Evolutionary conservation across 257 asterid genomes (phyloP).

Genomic region (Solanum neorickii): DNA sequence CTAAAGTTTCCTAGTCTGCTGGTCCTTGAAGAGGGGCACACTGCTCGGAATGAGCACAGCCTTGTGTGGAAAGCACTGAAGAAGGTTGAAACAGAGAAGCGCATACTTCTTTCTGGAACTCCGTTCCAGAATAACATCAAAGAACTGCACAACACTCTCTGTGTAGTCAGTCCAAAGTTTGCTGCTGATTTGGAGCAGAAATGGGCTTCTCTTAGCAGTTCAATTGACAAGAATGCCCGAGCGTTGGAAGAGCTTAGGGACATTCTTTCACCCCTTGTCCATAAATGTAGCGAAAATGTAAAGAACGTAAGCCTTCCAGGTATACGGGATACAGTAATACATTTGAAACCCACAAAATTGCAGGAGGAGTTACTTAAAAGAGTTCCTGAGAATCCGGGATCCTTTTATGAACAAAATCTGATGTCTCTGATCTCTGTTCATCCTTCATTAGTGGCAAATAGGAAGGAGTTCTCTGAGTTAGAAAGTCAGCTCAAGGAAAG

Average conservation of each 20-base stretch:
- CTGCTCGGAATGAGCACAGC: slow-evolving; percentile 47
- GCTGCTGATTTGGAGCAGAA: neutral
- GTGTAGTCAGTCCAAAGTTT: neutral
- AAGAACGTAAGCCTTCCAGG: slow-evolving; percentile 59
- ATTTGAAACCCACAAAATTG: slow-evolving; percentile 35
- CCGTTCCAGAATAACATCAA: slow-evolving; percentile 67
- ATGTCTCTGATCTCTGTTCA: neutral
- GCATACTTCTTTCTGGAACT: slow-evolving; percentile 67
- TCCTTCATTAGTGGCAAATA: neutral
- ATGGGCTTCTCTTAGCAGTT: slow-evolving; percentile 27
- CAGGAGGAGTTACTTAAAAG: slow-evolving; percentile 21
- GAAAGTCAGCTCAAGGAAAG: neutral
- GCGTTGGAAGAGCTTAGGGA: slow-evolving; percentile 28
- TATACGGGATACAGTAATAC: slow-evolving; percentile 28
- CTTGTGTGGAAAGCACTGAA: slow-evolving; percentile 43
- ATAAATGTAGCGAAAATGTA: slow-evolving; percentile 42
- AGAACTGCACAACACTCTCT: slow-evolving; percentile 36
- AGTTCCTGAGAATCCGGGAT: neutral
- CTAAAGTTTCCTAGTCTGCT: slow-evolving; percentile 44
- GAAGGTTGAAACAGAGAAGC: slow-evolving; percentile 29
- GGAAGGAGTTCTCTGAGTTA: neutral
- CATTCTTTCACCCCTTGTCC: slow-evolving; percentile 51
- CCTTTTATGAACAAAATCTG: slow-evolving; percentile 13
- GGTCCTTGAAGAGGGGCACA: slow-evolving; percentile 77
- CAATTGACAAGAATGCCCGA: slow-evolving; percentile 14